These are phyloP conservation scores for Urochloa ruziziensis DNA, from an alignment of 176 grass and related monocot genomes.

Conservation along the genomic window DNA sequence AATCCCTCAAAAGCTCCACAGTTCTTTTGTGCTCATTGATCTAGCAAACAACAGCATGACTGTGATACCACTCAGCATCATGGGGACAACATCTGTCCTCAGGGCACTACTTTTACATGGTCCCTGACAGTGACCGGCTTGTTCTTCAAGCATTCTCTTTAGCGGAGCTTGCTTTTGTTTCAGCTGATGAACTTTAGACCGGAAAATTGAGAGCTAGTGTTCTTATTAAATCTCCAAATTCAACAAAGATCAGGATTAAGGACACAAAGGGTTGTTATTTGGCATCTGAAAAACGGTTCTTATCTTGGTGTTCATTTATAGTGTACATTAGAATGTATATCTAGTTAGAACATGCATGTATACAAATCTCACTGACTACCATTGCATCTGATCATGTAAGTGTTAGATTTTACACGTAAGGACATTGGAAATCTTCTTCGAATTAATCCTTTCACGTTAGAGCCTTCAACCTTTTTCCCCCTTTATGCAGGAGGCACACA, in stretches of 20 bases:
- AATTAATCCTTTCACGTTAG: not conserved
- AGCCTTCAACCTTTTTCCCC: not conserved
- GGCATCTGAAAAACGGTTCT: not conserved
- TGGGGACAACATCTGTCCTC: not conserved
- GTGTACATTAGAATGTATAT: not conserved
- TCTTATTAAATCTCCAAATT: not conserved
- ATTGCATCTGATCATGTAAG: not conserved
- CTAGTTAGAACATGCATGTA: not conserved
- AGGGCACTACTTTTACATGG: constrained; percentile 3
- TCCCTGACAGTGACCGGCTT: not conserved
- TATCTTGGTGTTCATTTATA: not conserved
- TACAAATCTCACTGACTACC: not conserved
- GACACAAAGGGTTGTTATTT: not conserved
- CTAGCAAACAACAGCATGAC: not conserved
- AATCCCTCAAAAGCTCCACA: not conserved
- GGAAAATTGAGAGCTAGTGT: not conserved
- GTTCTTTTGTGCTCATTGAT: not conserved
- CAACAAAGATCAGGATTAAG: not conserved
- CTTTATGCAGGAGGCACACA: not conserved
- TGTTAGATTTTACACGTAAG: not conserved
- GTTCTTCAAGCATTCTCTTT: constrained; percentile 18
- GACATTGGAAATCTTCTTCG: not conserved
- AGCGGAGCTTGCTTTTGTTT: not conserved
- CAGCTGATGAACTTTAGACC: not conserved
- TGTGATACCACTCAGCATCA: constrained; percentile 7